Evolutionary conservation across 495 filamentous ascomycete species (phyloP), one percentile per base, ranked within the genome.

Genomic region (Penicillium desertorum): DNA sequence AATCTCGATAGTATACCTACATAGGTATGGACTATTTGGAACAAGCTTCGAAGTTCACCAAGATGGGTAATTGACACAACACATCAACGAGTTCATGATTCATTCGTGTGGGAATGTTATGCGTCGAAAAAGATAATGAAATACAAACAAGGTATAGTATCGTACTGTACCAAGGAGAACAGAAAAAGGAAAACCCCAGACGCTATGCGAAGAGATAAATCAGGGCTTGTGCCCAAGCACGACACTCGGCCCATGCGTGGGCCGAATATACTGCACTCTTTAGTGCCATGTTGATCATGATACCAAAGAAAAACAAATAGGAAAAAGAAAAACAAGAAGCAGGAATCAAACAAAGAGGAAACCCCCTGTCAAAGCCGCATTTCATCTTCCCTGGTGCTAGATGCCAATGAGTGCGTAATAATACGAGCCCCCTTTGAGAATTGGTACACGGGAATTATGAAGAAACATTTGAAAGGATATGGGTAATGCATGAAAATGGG

Each of bases 141-240:
- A 52, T 29, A 29, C 50, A 51, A 9, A 37, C 29, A 20, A 49
- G 10, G 16, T 55, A 47, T 56, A 56, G 39, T 55, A 29, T 51
- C 11, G 43, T 52, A 14, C 53, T 42, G 20, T 27, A 48, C 25
- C 25, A 59, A 58, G 23, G 30, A 57, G 45, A 54, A 57, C 36
- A 45, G 27, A 56, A 48, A 54, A 45, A 57, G 41, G 49, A 51
- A 60, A 71, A 76, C 72, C 72, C 69, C 74, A 67, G 64, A 65
- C 74, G 74, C 74, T 76, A 76, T 76, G 74, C 74, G 66, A 74
- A 67, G 62, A 69, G 53, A 60, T 29, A 70, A 59, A 63, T 63
- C 59, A 73, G 68, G 63, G 62, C 60, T 67, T 68, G 64, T 65
- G 60, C 51, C 57, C 52, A 48, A 55, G 57, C 56, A 67, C 54